Evolutionary conservation across 2,329 filamentous ascomycete species (phyloP), one percentile per base, ranked within the genome.

Genomic region (Neonectria punicea): DNA sequence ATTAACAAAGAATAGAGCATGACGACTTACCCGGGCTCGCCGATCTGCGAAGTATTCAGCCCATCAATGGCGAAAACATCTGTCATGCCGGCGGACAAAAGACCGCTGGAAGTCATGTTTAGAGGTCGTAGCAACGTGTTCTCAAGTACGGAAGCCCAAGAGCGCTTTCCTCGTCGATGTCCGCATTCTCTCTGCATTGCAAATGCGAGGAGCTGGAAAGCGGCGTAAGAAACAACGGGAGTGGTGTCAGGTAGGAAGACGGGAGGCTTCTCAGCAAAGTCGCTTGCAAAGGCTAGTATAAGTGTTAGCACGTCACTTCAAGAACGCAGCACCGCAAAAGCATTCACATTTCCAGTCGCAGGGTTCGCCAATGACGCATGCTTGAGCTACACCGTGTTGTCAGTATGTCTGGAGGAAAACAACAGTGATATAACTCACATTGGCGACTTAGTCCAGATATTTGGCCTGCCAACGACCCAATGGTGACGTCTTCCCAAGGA

Each of bases 171-270:
- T 1, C 22, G 22, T 6, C n/a, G 13, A 11, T 55, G 6, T 2
- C 28, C 46, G 2, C 6, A 28, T 6, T 50, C 43, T 9, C 58
- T 60, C 6, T 73, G 32, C 66, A 73, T 69, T 0, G 62, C 70
- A n/a, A 73, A 73, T 2, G 16, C 66, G 0, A 73, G 57, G 0
- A 73, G 64, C 16, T 73, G 71, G 13, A 67, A 73, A 5, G 69
- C 63, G 1, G 71, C 71, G 13, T 73, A 66, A 1, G 71, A 73
- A 4, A 70, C 62, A 2, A 72, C 43, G 0, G 71, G 69, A 5
- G 69, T 67, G 0, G 69, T 70, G 14, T 73, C 71, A 0, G 71
- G 58, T 2, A 70, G 58, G 3, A 73, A 73, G 3, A 68, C 30
- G 0, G 71, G 71, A 3, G 66, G 1, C 18, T 61, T 68, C 4